Base-by-base conservation (phyloP, 352 stramenopile genomes). In the Peronospora belbahrii region DNA sequence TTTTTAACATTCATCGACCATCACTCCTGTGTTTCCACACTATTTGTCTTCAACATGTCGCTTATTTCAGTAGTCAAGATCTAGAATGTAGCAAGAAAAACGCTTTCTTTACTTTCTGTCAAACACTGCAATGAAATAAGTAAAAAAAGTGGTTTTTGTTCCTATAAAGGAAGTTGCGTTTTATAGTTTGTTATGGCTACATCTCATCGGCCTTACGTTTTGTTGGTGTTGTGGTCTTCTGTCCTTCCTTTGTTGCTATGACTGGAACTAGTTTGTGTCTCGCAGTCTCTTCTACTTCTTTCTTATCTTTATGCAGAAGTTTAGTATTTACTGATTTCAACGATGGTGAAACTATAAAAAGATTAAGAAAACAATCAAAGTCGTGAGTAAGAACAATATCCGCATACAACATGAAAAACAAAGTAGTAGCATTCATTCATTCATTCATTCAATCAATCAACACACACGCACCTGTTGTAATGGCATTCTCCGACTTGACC, bases 401-500 rank as follows among this genome's bases (percentile, higher is more conserved):
- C n/a, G n/a, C n/a, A n/a, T n/a, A n/a, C n/a, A n/a, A n/a, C n/a
- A n/a, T n/a, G n/a, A n/a, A n/a, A n/a, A n/a, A n/a, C n/a, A n/a
- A n/a, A n/a, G n/a, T 1, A n/a, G 8, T 17, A 14, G 23, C 28
- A 32, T 11, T 4, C n/a, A 27, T 28, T 7, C 13, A 37, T 9
- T 7, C 11, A 37, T 23, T 14, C 13, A 17, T 52, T n/a, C n/a
- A n/a, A n/a, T n/a, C n/a, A n/a, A n/a, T n/a, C n/a, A n/a, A n/a
- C n/a, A n/a, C n/a, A 42, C 4, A 69, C 67, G n/a, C 38, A 87
- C 76, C 69, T 43, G 78, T 83, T 11, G 59, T 59, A 8, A 58
- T 68, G 20, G 63, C 66, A 13, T 48, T 67, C 38, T 88, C 77
- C 2, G 70, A 74, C 38, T 79, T 72, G 14, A 95, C 82, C 82